Percentiles rank a stretch among this genome's conserved stretches.
phyloP scores from a whole-genome alignment of 371 early-diverging fungal species.

The Massospora cicadina region DNA sequence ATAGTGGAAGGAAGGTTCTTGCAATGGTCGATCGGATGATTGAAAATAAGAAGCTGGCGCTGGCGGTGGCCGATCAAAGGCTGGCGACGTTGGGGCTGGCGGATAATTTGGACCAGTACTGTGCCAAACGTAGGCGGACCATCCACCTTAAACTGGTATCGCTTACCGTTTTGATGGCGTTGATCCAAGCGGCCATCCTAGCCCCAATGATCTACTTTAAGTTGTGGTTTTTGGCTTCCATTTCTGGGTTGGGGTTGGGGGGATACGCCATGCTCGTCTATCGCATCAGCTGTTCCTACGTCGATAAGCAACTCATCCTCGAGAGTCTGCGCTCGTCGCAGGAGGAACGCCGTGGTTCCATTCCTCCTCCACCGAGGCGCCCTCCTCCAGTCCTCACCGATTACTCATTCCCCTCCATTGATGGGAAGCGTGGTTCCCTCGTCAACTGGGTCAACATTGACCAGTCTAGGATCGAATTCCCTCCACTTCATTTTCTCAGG shows the following conservation, averaged over 20 bases:
- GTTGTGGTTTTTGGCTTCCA: neutral
- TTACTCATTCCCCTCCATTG: neutral
- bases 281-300: neutral
- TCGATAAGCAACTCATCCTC: neutral
- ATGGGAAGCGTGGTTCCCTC: neutral
- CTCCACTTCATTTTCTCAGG: too few relatives aligned
- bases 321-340: neutral
- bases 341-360: neutral
- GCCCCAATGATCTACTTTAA: neutral
- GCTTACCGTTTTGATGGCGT: neutral
- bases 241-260: neutral
- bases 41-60: neutral
- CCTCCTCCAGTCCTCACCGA: neutral
- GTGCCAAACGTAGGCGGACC: neutral
- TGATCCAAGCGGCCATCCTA: neutral
- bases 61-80: neutral
- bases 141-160: neutral
- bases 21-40: neutral
- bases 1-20: neutral
- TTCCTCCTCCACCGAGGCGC: neutral
- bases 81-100: neutral
- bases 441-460: neutral
- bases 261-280: neutral
- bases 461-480: neutral
- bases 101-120: neutral